Evolutionary conservation across 1,139 yeast species (phyloP), one percentile per base, ranked within the genome.

Genomic region (Sugiyamaella castrensis): DNA sequence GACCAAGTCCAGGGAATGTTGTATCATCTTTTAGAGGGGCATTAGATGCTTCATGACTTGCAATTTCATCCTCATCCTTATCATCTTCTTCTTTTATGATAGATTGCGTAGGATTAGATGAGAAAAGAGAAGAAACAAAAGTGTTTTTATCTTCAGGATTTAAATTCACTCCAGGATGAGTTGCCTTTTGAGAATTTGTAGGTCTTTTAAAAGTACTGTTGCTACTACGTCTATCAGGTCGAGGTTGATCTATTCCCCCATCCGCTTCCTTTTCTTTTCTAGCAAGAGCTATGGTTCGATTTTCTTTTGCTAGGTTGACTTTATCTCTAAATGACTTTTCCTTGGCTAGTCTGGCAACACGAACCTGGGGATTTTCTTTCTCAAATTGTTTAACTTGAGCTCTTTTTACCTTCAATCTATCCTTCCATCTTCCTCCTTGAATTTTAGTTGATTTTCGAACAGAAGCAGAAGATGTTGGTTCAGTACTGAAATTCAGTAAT

Each of bases 111-210:
- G 71, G 71, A 56, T 82, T 86, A 1, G 94, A 81, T 0, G 96
- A 85, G 72, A 91, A 91, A 46, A 91, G 72, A 1, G 97, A 89
- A 0, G 97, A 87, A 1, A 91, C 91, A 61, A 83, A 81, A 1
- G 86, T 75, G 52, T 77, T 76, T 28, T 58, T 61, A 31, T 57
- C 67, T 42, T 48, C 50, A 8, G 50, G 42, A 16, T 42, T 42
- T 19, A 42, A 30, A 36, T 42, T 42, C 24, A 42, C 46, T 1
- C 46, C 46, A 2, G 46, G 46, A 28, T 42, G 46, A 15, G 34
- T 34, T 34, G 29, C 30, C 34, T 34, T 39, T 36, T 42, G 46
- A n/a, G 46, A 26, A 13, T 29, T 30, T 15, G 46, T 42, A 16
- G 46, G 40, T 15, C 30, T 34, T 36, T 35, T 42, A 19, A 35